These are phyloP conservation scores for Tolypocladium album DNA, from an alignment of 2,329 filamentous ascomycete genomes.

Conservation along the genomic window DNA sequence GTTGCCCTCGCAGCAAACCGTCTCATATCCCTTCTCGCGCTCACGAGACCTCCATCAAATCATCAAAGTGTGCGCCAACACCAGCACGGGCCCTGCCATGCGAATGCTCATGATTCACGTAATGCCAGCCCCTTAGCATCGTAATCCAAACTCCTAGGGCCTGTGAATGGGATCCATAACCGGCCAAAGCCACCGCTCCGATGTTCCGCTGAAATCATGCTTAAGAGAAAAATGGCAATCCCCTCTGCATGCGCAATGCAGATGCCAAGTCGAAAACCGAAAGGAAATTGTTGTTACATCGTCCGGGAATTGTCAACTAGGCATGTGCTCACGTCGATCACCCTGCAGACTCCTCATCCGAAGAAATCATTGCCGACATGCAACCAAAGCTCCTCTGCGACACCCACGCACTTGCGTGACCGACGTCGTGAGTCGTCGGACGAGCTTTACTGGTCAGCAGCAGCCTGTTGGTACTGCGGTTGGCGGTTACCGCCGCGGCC, in stretches of 20 bases:
- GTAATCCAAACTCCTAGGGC: conserved; percentile 13
- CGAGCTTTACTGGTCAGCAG: conserved; percentile 14
- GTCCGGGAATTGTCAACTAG: conserved; percentile 4
- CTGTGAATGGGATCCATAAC: conserved; percentile 3
- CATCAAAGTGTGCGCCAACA: conserved; percentile 1
- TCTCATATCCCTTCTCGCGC: neutral
- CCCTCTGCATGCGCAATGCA: neutral
- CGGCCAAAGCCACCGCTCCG: conserved; percentile 6
- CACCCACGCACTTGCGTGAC: neutral
- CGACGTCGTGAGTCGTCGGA: neutral
- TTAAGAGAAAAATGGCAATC: neutral
- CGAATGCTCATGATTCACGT: conserved; percentile 8
- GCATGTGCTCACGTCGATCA: neutral
- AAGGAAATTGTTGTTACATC: conserved; percentile 18
- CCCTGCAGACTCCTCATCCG: neutral
- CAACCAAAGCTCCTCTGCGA: neutral
- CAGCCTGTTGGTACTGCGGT: conserved; percentile 19
- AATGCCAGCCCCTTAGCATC: conserved; percentile 6
- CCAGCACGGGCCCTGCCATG: neutral
- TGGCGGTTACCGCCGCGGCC: conserved; percentile 26
- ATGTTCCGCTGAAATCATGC: conserved; percentile 6
- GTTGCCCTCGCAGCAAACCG: neutral
- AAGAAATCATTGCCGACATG: neutral
- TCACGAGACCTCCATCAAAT: conserved; percentile 1
- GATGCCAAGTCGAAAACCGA: conserved; percentile 1